Evolutionary conservation across 768 basidiomycete genomes (phyloP), one percentile per base, ranked within the genome.

Genomic region (Tulasnella sp.): DNA sequence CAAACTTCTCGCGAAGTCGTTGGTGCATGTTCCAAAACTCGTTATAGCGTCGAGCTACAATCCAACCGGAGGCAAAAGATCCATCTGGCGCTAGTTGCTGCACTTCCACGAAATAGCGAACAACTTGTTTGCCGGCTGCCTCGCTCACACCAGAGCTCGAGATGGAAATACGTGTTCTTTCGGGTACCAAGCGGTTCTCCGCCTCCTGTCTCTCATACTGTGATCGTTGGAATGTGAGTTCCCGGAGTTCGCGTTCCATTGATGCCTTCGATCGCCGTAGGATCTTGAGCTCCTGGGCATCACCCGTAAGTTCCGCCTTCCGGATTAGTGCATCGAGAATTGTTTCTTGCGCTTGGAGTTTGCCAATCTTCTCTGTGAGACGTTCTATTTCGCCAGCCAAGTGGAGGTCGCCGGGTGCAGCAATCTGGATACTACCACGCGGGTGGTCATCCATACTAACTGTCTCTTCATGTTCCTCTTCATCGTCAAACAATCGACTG

Each of bases 131-230:
- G 6, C 91, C 90, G 40, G 80, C 81, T 59, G 90, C 88, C 4
- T 15, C 39, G 0, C 68, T 83, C 1, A 82, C 76, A 0, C 88
- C 80, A 4, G 88, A 89, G 59, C 79, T 90, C 14, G 88, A 81
- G 40, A 99, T 89, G 2, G 79, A 75, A n/a, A 94, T 83, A 60
- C 74, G 78, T 3, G 92, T 98, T 29, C 88, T 77, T 21, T 86
- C 82, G 1, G 91, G 84, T 21, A 89, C 71, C 2, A 98, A 78
- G 15, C 85, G 77, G 65, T 92, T 96, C 21, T 88, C 87, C n/a
- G 79, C 74, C 65, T 96, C 91, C 68, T 97, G 93, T 65, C 90
- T 86, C 66, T 94, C 87, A 66, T 89, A 97, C 65, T 97, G 93
- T 9, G 77, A 76, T 69, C 85, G 90, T 70, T 96, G 93, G 69